Conservation (phyloP, 805 yeast genomes). For the Maudiozyma barnettii region DNA sequence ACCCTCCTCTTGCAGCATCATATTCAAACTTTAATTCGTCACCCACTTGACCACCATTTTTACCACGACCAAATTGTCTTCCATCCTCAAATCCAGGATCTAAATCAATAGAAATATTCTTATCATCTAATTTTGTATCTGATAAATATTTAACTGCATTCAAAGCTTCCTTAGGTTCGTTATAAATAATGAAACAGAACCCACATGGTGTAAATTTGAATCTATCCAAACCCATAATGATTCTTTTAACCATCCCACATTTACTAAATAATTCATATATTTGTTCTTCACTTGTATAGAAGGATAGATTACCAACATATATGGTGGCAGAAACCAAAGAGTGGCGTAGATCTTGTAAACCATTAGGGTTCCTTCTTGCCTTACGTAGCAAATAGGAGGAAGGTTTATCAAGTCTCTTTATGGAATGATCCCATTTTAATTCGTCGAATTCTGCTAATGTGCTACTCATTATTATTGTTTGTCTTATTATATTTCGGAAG, state of each 20-base stretch:
- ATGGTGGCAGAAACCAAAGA: slow-evolving; percentile 65
- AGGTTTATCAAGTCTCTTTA: slow-evolving; percentile 61
- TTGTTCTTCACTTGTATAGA: slow-evolving; percentile 92
- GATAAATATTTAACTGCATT: slow-evolving; percentile 76
- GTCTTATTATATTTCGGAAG: too few relatives aligned
- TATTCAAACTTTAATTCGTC: slow-evolving; percentile 52
- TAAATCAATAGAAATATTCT: slow-evolving; percentile 72
- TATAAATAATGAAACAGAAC: slow-evolving; percentile 83
- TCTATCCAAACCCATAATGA: slow-evolving; percentile 92
- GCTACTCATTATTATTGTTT: slow-evolving; percentile 16
- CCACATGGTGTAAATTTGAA: slow-evolving; percentile 92
- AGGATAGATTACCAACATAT: slow-evolving; percentile 84
- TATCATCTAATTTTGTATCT: slow-evolving; percentile 76
- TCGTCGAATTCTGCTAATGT: slow-evolving; percentile 43
- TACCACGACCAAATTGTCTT: slow-evolving; percentile 90
- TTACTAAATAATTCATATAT: slow-evolving; percentile 77
- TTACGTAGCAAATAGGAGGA: slow-evolving; percentile 58
- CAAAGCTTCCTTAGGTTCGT: slow-evolving; percentile 57
- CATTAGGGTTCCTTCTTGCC: slow-evolving; percentile 43
- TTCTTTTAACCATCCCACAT: slow-evolving; percentile 68
- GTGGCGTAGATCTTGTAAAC: slow-evolving; percentile 54
- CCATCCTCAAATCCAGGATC: slow-evolving; percentile 97
- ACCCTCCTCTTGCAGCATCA: slow-evolving; percentile 40
- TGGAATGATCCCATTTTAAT: slow-evolving; percentile 51
- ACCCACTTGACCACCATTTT: slow-evolving; percentile 82